Conservation (phyloP, 306 rosid species). For the Ormosia semicastrata region DNA sequence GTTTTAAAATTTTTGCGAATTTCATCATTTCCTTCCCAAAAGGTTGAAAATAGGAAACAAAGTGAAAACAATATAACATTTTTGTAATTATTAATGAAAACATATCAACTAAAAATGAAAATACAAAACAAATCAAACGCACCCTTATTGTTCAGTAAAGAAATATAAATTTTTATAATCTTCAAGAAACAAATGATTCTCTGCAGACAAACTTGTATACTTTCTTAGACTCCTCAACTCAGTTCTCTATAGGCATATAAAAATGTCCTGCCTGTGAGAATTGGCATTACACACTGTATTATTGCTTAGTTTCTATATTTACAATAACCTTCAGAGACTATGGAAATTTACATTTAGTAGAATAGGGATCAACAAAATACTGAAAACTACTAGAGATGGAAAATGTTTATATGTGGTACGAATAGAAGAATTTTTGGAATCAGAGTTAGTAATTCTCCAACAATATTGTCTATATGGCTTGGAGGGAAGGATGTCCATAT, state of each 20-base stretch:
- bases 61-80: no score
- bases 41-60: no score
- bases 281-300: background rate
- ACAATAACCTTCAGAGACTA: background rate
- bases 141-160: background rate
- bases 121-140: no score
- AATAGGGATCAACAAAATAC: background rate
- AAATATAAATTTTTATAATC: background rate
- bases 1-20: no score
- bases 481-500: constrained; percentile 1
- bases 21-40: no score
- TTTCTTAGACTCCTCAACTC: background rate
- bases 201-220: background rate
- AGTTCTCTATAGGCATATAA: background rate
- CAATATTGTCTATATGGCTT: background rate
- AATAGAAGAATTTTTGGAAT: background rate
- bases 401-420: background rate
- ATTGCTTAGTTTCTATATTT: background rate
- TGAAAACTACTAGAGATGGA: background rate
- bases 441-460: background rate
- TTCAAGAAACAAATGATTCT: background rate
- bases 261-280: background rate
- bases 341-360: background rate
- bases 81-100: no score
- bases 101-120: no score